A percentile compares a stretch with the other conserved stretches of the same genome.
Conservation (phyloP, 106 monocot species). For the Apostasia ramifera region DNA sequence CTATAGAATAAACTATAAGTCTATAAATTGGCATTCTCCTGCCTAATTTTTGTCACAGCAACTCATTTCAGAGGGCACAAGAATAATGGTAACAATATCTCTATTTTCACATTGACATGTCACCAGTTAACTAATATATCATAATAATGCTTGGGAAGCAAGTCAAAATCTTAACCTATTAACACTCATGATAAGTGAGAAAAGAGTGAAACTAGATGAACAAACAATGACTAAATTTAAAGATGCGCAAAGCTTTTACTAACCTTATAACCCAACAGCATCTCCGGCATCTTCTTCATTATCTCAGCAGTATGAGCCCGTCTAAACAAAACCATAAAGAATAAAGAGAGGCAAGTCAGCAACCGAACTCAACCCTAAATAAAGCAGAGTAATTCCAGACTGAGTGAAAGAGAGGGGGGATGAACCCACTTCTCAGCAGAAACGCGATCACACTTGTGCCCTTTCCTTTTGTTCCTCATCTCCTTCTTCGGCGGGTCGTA, state of each 20-base stretch:
- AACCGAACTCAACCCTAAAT: background rate
- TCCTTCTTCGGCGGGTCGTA: slow-evolving; percentile 86
- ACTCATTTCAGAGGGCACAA: no score
- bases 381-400: background rate
- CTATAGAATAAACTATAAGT: no score
- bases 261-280: slow-evolving; percentile 96
- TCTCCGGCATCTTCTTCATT: slow-evolving; percentile 99
- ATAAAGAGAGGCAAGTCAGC: background rate
- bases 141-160: no score
- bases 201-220: background rate
- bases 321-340: slow-evolving; percentile 20
- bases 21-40: no score
- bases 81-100: no score
- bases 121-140: no score
- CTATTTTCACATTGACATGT: no score
- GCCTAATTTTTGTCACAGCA: no score
- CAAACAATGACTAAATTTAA: background rate
- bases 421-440: slow-evolving; percentile 76
- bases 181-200: background rate
- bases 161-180: background rate
- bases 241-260: background rate
- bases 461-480: slow-evolving; percentile 86
- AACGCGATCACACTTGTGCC: slow-evolving; percentile 90
- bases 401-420: background rate
- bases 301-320: slow-evolving; percentile 85